These are phyloP conservation scores for Penicillium lividum DNA, from an alignment of 495 filamentous ascomycete species.

Conservation along the genomic window DNA sequence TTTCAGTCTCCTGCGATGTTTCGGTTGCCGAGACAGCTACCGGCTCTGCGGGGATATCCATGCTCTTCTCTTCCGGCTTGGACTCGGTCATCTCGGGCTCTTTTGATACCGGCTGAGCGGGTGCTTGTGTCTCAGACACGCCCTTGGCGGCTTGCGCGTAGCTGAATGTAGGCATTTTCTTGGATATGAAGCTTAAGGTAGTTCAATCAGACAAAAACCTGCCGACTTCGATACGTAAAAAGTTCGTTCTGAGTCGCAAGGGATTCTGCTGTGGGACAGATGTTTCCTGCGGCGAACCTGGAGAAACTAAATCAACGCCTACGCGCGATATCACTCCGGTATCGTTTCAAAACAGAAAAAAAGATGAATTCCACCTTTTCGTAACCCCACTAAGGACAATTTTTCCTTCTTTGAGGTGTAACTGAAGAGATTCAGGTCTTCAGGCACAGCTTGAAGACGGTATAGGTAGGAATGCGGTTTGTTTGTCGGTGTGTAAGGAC, in stretches of 20 bases:
- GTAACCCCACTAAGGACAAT: slow-evolving; percentile 35
- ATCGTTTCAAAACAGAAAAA: slow-evolving; percentile 29
- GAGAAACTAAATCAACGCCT: slow-evolving; percentile 24
- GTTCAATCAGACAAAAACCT: slow-evolving; percentile 16
- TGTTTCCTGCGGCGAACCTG: slow-evolving; percentile 26
- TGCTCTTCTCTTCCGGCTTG: slow-evolving; percentile 33
- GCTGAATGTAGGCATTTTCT: slow-evolving; percentile 61
- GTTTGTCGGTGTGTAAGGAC: slow-evolving; percentile 4
- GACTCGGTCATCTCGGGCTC: slow-evolving; percentile 31
- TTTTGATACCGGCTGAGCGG: slow-evolving; percentile 38
- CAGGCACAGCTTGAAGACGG: slow-evolving; percentile 6
- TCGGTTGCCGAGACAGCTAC: slow-evolving; percentile 29
- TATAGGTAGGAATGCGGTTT: slow-evolving; percentile 9
- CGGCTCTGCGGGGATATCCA: slow-evolving; percentile 20
- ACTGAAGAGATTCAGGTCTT: background rate
- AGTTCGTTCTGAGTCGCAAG: slow-evolving; percentile 12
- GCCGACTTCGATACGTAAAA: slow-evolving; percentile 15
- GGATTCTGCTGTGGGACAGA: slow-evolving; percentile 34
- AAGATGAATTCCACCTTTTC: slow-evolving; percentile 27
- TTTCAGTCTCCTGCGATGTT: slow-evolving; percentile 30
- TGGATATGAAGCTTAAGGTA: slow-evolving; percentile 19
- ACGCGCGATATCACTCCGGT: slow-evolving; percentile 32
- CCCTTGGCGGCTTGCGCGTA: slow-evolving; percentile 96
- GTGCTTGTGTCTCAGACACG: slow-evolving; percentile 45
- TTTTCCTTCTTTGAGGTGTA: slow-evolving; percentile 24